Evolutionary conservation across 1,139 yeast species (phyloP).

Genomic region (Magnusiomyces suaveolens): DNA sequence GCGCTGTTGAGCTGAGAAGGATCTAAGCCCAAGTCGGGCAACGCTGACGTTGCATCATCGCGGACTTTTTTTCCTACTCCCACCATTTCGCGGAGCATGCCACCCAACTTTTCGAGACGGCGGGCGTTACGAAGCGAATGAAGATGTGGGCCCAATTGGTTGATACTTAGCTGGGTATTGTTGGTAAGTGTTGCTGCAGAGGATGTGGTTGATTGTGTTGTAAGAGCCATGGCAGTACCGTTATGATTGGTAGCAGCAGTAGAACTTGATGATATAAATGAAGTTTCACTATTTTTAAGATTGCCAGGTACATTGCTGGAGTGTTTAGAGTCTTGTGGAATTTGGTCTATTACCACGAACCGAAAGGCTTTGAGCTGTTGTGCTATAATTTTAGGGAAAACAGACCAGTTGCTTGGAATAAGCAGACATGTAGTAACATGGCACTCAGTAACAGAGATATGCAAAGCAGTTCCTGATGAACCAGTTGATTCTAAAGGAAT

Average conservation of each 20-base stretch:
- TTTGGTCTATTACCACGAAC: neutral
- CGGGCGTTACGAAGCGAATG: conserved; percentile 69
- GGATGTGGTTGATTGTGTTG: neutral
- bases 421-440: neutral
- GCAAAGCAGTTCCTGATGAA: neutral
- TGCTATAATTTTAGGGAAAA: conserved; percentile 2
- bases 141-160: conserved; percentile 40
- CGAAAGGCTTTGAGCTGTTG: conserved; percentile 1
- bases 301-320: too few relatives aligned
- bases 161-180: neutral
- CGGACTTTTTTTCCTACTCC: conserved; percentile 57
- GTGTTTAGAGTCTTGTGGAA: neutral
- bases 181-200: too few relatives aligned
- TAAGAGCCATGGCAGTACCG: too few relatives aligned
- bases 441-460: neutral
- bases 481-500: too few relatives aligned
- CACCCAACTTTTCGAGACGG: conserved; percentile 79
- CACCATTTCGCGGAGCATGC: conserved; percentile 76
- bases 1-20: conserved; percentile 6
- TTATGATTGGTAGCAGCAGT: too few relatives aligned
- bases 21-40: conserved; percentile 44
- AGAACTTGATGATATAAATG: neutral
- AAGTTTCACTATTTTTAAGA: too few relatives aligned
- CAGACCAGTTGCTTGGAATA: neutral
- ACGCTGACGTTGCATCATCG: conserved; percentile 74